A percentile compares a stretch with the other conserved stretches of the same genome.
Conservation (phyloP, 305 asterid genomes). For the Fraxinus nigra region DNA sequence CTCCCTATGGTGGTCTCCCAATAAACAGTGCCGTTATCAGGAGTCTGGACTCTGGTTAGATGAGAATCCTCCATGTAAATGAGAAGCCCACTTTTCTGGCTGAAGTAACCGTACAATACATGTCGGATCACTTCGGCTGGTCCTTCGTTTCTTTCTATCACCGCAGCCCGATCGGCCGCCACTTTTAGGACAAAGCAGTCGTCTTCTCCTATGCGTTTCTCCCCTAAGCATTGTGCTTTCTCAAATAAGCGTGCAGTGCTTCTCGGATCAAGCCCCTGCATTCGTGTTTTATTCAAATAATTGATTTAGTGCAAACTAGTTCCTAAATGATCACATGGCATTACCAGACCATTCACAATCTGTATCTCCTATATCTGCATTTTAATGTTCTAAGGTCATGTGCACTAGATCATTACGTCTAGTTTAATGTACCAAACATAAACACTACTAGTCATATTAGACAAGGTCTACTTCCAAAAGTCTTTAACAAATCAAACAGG, state of each 20-base stretch:
- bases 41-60: constrained; percentile 61
- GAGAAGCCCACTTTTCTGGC: constrained; percentile 82
- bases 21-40: constrained; percentile 47
- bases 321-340: neutral
- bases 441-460: neutral
- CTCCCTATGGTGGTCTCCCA: constrained; percentile 88
- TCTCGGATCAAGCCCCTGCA: constrained; percentile 73
- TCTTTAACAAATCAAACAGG: no score
- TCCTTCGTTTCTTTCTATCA: constrained; percentile 74
- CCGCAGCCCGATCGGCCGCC: constrained; percentile 69
- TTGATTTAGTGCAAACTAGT: neutral
- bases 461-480: neutral
- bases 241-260: constrained; percentile 61
- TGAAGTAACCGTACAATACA: constrained; percentile 74
- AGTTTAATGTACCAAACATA: neutral
- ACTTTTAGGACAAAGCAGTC: constrained; percentile 85
- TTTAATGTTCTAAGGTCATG: neutral
- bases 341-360: neutral
- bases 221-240: constrained; percentile 74
- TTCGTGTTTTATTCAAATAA: neutral
- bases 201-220: constrained; percentile 74
- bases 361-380: neutral
- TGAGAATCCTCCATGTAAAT: constrained; percentile 85
- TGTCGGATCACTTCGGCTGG: constrained; percentile 82
- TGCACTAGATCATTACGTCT: neutral